These are phyloP conservation scores for Parachaetomium inaequale DNA, from an alignment of 495 filamentous ascomycete species.

Conservation along the genomic window DNA sequence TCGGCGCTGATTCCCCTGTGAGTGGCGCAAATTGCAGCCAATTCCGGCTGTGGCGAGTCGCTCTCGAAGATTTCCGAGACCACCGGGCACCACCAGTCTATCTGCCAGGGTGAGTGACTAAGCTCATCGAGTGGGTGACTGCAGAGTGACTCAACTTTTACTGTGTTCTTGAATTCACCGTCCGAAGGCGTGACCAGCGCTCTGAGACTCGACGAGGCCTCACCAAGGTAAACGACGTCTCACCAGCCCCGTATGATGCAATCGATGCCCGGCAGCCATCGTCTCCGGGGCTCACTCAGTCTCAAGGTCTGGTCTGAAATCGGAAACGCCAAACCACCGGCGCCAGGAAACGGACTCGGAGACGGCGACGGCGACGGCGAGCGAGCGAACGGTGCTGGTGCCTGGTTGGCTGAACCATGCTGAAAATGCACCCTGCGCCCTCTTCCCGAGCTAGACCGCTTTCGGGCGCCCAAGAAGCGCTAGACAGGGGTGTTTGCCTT, in stretches of 20 bases:
- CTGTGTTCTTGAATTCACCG: background rate
- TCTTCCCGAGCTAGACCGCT: constrained; percentile 23
- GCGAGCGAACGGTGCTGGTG: no score
- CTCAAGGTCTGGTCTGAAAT: background rate
- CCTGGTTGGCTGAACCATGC: constrained; percentile 1
- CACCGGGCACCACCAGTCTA: background rate
- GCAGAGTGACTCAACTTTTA: background rate
- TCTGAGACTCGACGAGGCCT: background rate
- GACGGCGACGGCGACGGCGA: background rate
- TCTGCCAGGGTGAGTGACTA: background rate
- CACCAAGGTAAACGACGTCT: background rate
- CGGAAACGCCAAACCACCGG: background rate
- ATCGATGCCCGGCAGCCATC: background rate
- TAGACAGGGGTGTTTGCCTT: constrained; percentile 26
- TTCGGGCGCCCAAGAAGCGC: constrained; percentile 18
- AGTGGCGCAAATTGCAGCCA: constrained; percentile 11
- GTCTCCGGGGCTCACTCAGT: background rate
- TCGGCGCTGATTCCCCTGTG: background rate
- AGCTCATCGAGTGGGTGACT: background rate
- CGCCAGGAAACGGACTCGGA: constrained; percentile 4
- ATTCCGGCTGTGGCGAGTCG: constrained; percentile 1
- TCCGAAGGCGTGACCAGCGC: background rate
- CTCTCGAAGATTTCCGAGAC: background rate
- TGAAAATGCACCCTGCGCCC: constrained; percentile 24
- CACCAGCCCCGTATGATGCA: background rate